These are phyloP conservation scores for Sporothrix euskadiensis DNA, from an alignment of 2,329 filamentous ascomycete species.

Conservation along the genomic window DNA sequence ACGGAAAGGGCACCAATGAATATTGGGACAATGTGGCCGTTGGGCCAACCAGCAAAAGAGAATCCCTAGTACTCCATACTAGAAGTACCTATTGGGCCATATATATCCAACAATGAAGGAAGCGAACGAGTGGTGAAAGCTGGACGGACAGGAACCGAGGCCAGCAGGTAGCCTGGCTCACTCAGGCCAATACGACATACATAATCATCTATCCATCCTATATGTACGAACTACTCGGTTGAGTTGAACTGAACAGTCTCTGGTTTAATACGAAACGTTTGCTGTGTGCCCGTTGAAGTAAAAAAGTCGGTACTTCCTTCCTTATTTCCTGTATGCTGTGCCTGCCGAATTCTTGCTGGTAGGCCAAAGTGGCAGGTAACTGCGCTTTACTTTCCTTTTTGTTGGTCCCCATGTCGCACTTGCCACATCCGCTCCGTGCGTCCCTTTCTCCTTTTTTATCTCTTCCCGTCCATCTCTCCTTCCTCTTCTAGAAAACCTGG, in stretches of 20 bases:
- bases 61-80: too few species aligned
- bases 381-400: constrained; percentile 5
- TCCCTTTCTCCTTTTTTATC: not conserved
- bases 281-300: not conserved
- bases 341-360: not conserved
- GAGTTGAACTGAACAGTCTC: not conserved
- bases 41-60: too few species aligned
- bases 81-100: too few species aligned
- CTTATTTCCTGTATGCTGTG: not conserved
- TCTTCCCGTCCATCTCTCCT: constrained; percentile 2
- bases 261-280: not conserved
- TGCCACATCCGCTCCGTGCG: not conserved
- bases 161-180: not conserved
- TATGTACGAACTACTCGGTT: not conserved
- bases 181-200: not conserved
- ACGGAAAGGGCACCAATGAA: not conserved
- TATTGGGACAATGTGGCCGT: too few species aligned
- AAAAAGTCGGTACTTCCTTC: not conserved
- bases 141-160: not conserved
- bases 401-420: constrained; percentile 9
- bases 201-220: too few species aligned
- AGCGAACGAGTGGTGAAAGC: not conserved
- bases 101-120: not conserved
- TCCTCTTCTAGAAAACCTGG: constrained; percentile 4
- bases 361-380: constrained; percentile 2